phyloP scores from a whole-genome alignment of 202 grass and related monocot species.

The Panicum hallii region DNA sequence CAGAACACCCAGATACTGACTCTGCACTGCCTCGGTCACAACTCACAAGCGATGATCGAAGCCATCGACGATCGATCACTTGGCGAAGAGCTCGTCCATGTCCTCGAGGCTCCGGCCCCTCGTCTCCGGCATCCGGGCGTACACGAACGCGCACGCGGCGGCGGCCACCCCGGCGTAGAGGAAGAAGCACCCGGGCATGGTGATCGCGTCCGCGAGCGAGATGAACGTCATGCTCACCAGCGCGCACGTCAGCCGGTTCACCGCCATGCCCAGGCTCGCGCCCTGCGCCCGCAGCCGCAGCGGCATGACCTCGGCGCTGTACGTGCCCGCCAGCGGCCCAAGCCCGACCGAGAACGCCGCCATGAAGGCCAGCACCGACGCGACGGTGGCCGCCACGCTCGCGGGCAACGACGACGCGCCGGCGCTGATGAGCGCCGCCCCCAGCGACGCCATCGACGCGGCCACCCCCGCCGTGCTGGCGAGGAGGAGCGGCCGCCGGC shows the following conservation, averaged over 20 bases:
- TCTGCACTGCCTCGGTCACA: too few species aligned
- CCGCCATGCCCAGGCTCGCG: conserved; percentile 46
- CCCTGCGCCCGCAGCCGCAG: conserved; percentile 72
- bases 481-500: conserved; percentile 66
- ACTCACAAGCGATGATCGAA: too few species aligned
- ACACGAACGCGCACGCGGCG: conserved; percentile 49
- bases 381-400: conserved; percentile 33
- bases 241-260: conserved; percentile 57
- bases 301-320: conserved; percentile 59
- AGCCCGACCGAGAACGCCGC: conserved; percentile 62
- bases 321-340: conserved; percentile 48
- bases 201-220: conserved; percentile 59
- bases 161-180: conserved; percentile 55
- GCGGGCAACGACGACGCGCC: not conserved
- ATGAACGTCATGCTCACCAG: conserved; percentile 75
- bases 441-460: conserved; percentile 43
- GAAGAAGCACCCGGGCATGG: conserved; percentile 74
- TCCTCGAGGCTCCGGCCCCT: conserved; percentile 70
- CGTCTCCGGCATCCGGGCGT: conserved; percentile 66
- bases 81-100: conserved; percentile 64
- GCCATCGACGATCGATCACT: not conserved
- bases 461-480: conserved; percentile 55
- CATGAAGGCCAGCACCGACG: conserved; percentile 44
- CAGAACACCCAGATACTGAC: too few species aligned
- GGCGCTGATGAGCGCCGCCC: not conserved